Base-by-base conservation (phyloP, 768 basidiomycete genomes). In the Naganishia kalamii region DNA sequence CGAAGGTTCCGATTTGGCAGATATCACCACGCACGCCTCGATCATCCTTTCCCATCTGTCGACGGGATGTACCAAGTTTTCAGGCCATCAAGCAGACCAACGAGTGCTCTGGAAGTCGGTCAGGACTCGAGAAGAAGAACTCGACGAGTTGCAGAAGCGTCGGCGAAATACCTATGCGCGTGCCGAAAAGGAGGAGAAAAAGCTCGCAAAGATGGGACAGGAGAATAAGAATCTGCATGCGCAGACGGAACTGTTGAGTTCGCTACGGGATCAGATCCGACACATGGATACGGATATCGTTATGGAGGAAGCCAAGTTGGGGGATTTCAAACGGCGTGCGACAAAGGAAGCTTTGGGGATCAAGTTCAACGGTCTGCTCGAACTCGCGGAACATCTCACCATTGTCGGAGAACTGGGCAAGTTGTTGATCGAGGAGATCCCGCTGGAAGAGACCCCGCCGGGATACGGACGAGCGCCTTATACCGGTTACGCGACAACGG, bases 321-420 rank as follows among this genome's bases (percentile, higher is more conserved):
- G 88, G 0, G 91, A 94, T 74, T 89, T 87, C 75, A 97, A 94
- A 79, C 84, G 92, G 40, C 71, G 71, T 35, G 83, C 83, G 15
- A 82, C 87, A 2, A 85, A 84, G 68, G 80, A 83, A 46, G 88
- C 86, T 80, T 85, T 94, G 84, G 84, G 84, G 0, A 79, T 89
- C 71, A 93, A 94, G 80, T 92, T 93, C 73, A 90, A 90, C 25
- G 92, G 89, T 6, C 78, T 94, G 47, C 77, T 86, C 48, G 92
- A 96, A 76, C 86, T 85, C 63, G 88, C 87, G 60, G 88, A 92
- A 79, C 93, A 90, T 78, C 88, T 89, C 62, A 79, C 77, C 80
- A 81, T 84, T 40, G 81, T 82, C 29, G 83, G 83, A 17, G 80
- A 83, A 46, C 74, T 83, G 12, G 84, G 83, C 15, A 84, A 81